Base-by-base conservation (phyloP, 352 stramenopile species). In the Plasmopara viticola region DNA sequence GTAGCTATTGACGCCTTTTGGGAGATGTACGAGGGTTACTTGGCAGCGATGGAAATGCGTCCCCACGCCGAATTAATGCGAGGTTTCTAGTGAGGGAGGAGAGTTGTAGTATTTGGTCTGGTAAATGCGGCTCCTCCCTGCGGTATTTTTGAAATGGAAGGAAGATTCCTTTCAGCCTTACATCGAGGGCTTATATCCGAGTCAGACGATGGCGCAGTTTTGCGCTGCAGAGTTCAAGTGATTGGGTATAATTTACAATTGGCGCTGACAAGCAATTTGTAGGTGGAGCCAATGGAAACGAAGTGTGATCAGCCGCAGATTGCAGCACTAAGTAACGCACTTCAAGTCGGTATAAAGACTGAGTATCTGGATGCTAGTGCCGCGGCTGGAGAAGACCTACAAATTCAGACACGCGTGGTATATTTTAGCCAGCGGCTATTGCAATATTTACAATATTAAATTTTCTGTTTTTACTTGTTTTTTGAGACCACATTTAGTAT, bases 261-360 rank as follows among this genome's bases (percentile, higher is more conserved):
- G 39, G 5, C 0, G 9, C 35, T 62, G 31, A 50, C n/a, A 15
- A 18, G 10, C 53, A 35, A 6, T 48, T 33, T 7, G n/a, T 29
- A 96, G 76, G 86, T 98, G 17, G 90, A 97, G 56, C 90, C 91
- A 0, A 96, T 97, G 84, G 88, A 88, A 25, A 93, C 92, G 41
- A 90, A 98, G 73, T 97, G 88, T 56, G 84, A 94, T 30, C 90
- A 97, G 64, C 80, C 95, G 13, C 86, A 96, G 70, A 95, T 97
- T 48, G 74, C 91, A 14, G 91, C 90, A 31, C 72, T 98, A 37
- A 95, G 90, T 0, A 87, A 97, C 58, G 84, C 79, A n/a, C 80
- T 98, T 15, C 70, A 79, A 50, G 72, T 97, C 8, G 64, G 56
- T 30, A 87, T 98, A 18, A 70, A 78, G 44, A 96, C 97, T 60